phyloP scores from a whole-genome alignment of 2,329 filamentous ascomycete species.

The Colletotrichum tamarilloi region DNA sequence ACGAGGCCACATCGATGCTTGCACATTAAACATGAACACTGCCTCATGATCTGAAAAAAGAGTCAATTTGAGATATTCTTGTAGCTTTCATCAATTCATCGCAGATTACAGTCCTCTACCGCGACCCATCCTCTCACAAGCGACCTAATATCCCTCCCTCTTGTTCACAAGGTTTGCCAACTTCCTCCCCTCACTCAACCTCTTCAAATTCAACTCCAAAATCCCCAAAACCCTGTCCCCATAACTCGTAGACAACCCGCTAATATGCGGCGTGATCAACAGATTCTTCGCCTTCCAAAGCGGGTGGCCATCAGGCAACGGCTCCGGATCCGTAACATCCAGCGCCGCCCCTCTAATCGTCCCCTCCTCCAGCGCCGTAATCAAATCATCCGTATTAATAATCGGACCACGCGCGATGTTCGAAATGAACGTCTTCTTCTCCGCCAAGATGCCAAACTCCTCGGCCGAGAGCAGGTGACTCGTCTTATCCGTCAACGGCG shows the following conservation, averaged over 20 bases:
- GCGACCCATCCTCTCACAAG: not conserved
- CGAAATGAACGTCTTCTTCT: constrained; percentile 68
- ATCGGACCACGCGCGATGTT: constrained; percentile 76
- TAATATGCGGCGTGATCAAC: constrained; percentile 68
- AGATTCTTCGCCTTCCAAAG: constrained; percentile 78
- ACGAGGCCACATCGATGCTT: too few species aligned
- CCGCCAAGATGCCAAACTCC: constrained; percentile 59
- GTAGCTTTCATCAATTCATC: not conserved
- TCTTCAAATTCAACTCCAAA: constrained; percentile 52
- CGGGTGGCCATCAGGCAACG: constrained; percentile 73
- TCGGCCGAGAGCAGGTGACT: constrained; percentile 60
- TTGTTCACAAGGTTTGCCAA: constrained; percentile 55
- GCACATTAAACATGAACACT: too few species aligned
- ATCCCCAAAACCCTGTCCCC: constrained; percentile 54
- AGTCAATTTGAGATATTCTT: not conserved
- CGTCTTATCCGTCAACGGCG: constrained; percentile 62
- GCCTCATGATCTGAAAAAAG: too few species aligned
- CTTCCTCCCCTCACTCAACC: constrained; percentile 48
- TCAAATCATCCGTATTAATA: constrained; percentile 65
- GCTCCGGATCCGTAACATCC: constrained; percentile 85
- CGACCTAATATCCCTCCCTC: constrained; percentile 38
- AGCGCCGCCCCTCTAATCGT: constrained; percentile 75
- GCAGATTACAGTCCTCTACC: not conserved
- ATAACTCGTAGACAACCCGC: constrained; percentile 54
- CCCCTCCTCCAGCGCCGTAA: constrained; percentile 70